Conservation (phyloP, 2,329 filamentous ascomycete species). For the Xylariaceae sp. region DNA sequence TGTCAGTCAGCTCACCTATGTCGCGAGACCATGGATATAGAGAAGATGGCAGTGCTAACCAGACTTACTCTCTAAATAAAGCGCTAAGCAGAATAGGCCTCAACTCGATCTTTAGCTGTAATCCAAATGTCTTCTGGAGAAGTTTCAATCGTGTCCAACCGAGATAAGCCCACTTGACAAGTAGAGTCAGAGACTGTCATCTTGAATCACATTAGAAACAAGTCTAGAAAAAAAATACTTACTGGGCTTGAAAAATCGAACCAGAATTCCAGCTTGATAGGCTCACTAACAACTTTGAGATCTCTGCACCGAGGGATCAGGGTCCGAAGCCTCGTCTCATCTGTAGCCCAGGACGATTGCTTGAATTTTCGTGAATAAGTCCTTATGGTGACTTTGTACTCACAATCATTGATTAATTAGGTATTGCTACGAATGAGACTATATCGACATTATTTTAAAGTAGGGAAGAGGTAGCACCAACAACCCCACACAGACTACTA, state of each 20-base stretch:
- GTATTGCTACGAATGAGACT: no score
- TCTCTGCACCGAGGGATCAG: constrained; percentile 9
- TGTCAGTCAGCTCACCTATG: not conserved
- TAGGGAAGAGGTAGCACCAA: no score
- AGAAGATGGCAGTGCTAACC: no score
- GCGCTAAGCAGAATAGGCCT: constrained; percentile 9
- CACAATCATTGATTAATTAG: no score
- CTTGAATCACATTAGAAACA: no score
- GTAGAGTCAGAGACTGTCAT: no score
- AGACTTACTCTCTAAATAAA: constrained; percentile 8
- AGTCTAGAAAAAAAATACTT: no score
- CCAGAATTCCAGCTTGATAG: constrained; percentile 12
- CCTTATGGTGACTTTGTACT: no score
- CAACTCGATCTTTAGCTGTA: constrained; percentile 6
- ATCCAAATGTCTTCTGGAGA: constrained; percentile 5
- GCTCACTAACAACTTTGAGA: not conserved
- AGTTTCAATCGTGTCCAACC: constrained; percentile 7
- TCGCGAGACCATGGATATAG: no score
- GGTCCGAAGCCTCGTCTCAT: not conserved
- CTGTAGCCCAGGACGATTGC: constrained; percentile 5
- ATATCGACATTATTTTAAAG: no score
- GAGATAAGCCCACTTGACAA: constrained; percentile 14
- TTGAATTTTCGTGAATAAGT: no score
- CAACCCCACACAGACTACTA: no score
- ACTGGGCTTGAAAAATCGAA: constrained; percentile 12